Conservation (phyloP, 163 green algal species). For the Trebouxia gelatinosa region DNA sequence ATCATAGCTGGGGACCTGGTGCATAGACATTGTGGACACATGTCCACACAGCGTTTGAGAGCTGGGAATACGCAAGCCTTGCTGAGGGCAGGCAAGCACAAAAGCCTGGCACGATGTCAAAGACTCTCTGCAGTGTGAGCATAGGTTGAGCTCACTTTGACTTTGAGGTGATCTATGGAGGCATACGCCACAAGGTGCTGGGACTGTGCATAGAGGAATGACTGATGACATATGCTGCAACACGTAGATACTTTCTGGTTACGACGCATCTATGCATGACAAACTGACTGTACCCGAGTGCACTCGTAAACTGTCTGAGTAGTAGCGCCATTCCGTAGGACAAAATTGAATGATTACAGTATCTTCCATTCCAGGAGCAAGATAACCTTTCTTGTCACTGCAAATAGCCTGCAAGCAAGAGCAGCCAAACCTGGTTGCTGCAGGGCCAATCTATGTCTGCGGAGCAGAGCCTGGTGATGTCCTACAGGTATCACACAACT, state of each 20-base stretch:
- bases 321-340: slow-evolving; percentile 55
- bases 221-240: neutral
- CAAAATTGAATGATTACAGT: slow-evolving; percentile 62
- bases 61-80: no score
- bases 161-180: neutral
- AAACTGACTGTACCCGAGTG: slow-evolving; percentile 48
- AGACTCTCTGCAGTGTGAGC: neutral
- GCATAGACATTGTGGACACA: no score
- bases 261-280: neutral
- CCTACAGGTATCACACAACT: no score
- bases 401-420: slow-evolving; percentile 43
- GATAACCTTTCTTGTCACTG: slow-evolving; percentile 49
- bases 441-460: no score
- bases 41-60: neutral
- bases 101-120: neutral
- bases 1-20: no score
- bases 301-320: slow-evolving; percentile 65
- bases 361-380: slow-evolving; percentile 59
- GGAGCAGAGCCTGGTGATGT: no score
- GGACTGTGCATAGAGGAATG: neutral
- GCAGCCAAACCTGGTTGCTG: neutral
- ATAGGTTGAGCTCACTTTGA: neutral
- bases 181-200: neutral
- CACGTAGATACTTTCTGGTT: neutral
- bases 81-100: neutral